Evolutionary conservation across 768 basidiomycete genomes (phyloP), one percentile per base, ranked within the genome.

Genomic region (Termitomyces sp.): DNA sequence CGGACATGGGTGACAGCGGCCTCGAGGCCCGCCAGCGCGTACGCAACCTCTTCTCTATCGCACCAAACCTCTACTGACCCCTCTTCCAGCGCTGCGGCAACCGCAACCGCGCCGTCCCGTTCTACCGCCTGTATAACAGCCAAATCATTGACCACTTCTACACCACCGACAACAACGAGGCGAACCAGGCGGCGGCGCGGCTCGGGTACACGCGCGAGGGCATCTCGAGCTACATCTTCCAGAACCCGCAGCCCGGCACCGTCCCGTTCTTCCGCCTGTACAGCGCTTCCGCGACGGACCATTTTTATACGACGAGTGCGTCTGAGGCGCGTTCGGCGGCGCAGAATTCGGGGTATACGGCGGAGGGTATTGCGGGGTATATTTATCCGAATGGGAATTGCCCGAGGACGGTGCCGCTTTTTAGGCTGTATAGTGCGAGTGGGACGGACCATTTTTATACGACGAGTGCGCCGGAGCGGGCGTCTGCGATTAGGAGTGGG

Each of bases 391-490:
- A 33, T 10, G 24, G 51, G 5, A 31, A 5, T 8, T 52, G 42
- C 15, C 60, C 55, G 34, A 58, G 55, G 3, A 60, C 54, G 6
- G 57, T 58, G 15, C 62, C 68, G 0, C 49, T 69, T n/a, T 69
- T 61, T 31, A 54, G 68, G 24, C 51, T 67, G 22, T 68, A 63
- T 37, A 68, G 54, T 36, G 9, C 52, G 4, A 33, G 18, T 8
- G 57, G 44, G 13, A 48, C 47, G 2, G 67, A 68, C 49, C 67
- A 68, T 55, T 68, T 68, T 31, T 68, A 68, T 28, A 68, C 67
- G 34, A 68, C 60, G 6, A 56, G 51, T 2, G 53, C 54, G 8
- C 37, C 61, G 8, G 59, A 64, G 41, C 54, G 50, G 1, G 37
- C 55, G 8, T 45, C 53, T 28, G 58, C 48, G 3, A 22, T 26